Base-by-base conservation (phyloP, 805 yeast species). In the Candida endomychidarum region DNA sequence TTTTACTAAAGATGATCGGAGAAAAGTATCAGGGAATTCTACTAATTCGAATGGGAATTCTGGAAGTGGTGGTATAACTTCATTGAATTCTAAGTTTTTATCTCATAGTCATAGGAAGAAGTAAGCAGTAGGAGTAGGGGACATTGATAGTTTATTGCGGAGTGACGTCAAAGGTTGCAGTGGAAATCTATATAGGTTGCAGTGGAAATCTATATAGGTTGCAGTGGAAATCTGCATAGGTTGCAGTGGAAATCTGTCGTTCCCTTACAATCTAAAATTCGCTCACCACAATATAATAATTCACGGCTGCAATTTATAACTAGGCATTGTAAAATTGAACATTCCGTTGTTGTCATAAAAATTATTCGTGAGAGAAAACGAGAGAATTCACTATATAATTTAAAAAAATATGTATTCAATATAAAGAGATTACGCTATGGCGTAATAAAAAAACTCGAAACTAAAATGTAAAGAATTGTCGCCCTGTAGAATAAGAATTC, bases 51-150 rank as follows among this genome's bases (percentile, higher is more conserved):
- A n/a, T n/a, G n/a, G n/a, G n/a, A n/a, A n/a, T n/a, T n/a, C n/a
- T n/a, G n/a, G n/a, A n/a, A n/a, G n/a, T n/a, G 41, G 38, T 14
- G 43, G 47, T 20, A 69, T 80, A 15, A 78, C 84, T 2, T 64
- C 79, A 11, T 65, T 74, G 74, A 80, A 78, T 54, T 81, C 86
- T 5, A 77, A 77, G 50, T 65, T 82, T 34, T 58, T 81, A 42
- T 81, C 85, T 4, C 61, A 86, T 51, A 74, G 80, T 37, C 65
- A 68, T 16, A 60, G 80, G 45, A 72, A 65, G 40, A 72, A 65
- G 53, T 60, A 29, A 34, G 18, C 30, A n/a, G 26, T 24, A 10
- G 12, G 4, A 24, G 26, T 24, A 24, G 9, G 8, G 23, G 23
- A 7, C 5, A 25, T 7, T 7, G 14, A 21, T 21, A 21, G 23